Evolutionary conservation across 306 rosid genomes (phyloP).

Genomic region (Prunus fruticosa): DNA sequence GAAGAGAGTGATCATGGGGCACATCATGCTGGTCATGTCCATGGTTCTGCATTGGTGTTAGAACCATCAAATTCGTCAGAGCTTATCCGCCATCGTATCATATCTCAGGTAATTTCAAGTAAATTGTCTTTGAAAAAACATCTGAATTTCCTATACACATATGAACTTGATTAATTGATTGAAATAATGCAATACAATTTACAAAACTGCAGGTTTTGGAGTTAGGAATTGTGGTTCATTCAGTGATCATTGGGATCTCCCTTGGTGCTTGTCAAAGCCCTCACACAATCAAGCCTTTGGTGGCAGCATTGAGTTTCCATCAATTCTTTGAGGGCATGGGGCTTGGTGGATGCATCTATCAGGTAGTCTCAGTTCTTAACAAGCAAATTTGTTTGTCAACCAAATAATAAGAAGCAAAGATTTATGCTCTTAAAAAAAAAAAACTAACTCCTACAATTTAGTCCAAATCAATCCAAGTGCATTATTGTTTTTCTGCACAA

Average conservation of each 20-base stretch:
- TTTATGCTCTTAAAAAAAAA: too few relatives aligned
- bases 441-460: background rate
- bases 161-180: background rate
- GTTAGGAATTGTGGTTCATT: slow-evolving; percentile 47
- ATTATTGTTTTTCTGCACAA: background rate
- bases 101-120: slow-evolving; percentile 48
- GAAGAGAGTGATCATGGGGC: background rate
- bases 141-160: background rate
- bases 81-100: slow-evolving; percentile 49
- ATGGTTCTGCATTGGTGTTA: slow-evolving; percentile 44
- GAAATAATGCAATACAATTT: background rate
- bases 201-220: slow-evolving; percentile 30
- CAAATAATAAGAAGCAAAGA: background rate
- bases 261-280: slow-evolving; percentile 49
- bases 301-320: slow-evolving; percentile 52
- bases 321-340: slow-evolving; percentile 51
- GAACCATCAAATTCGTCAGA: slow-evolving; percentile 26
- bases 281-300: slow-evolving; percentile 42
- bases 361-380: slow-evolving; percentile 13
- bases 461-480: too few relatives aligned
- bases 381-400: background rate
- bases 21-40: slow-evolving; percentile 54
- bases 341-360: slow-evolving; percentile 44
- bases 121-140: background rate
- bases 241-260: slow-evolving; percentile 50